Percentiles rank a stretch among this genome's conserved stretches.
Conservation (phyloP, 441 rosid genomes). For the Populus trichocarpa region DNA sequence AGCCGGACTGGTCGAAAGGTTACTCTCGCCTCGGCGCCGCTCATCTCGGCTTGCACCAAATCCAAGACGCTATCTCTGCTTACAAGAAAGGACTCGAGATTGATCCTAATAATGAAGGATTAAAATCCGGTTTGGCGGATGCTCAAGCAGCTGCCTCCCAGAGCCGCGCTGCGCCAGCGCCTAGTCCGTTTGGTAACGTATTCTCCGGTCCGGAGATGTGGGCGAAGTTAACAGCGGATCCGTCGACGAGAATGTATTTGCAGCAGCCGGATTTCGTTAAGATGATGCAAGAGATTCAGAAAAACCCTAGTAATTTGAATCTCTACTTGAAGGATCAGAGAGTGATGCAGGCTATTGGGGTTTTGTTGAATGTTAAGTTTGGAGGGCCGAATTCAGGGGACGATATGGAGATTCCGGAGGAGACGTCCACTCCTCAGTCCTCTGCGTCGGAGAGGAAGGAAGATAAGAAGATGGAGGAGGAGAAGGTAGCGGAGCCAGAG, state of each 20-base stretch:
- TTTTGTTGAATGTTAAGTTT: constrained; percentile 66
- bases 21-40: constrained; percentile 95
- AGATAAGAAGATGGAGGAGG: constrained; percentile 20
- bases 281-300: constrained; percentile 89
- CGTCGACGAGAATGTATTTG: constrained; percentile 57
- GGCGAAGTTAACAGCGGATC: constrained; percentile 85
- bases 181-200: constrained; percentile 58
- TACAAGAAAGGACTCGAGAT: constrained; percentile 73
- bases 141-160: constrained; percentile 52
- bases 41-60: constrained; percentile 51
- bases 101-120: constrained; percentile 72
- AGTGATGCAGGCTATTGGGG: constrained; percentile 88
- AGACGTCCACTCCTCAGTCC: constrained; percentile 30
- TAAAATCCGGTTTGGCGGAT: constrained; percentile 71
- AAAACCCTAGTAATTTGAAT: constrained; percentile 67
- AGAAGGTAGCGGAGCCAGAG: constrained; percentile 37
- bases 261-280: constrained; percentile 76
- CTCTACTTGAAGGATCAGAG: constrained; percentile 76
- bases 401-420: constrained; percentile 52
- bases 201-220: constrained; percentile 88
- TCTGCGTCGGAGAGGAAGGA: constrained; percentile 27
- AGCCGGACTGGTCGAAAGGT: constrained; percentile 91
- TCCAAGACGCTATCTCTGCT: constrained; percentile 52
- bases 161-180: constrained; percentile 34
- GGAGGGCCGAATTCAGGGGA: constrained; percentile 35